Evolutionary conservation across 805 yeast genomes (phyloP), one percentile per base, ranked within the genome.

Genomic region (Candida pseudofarinosa): DNA sequence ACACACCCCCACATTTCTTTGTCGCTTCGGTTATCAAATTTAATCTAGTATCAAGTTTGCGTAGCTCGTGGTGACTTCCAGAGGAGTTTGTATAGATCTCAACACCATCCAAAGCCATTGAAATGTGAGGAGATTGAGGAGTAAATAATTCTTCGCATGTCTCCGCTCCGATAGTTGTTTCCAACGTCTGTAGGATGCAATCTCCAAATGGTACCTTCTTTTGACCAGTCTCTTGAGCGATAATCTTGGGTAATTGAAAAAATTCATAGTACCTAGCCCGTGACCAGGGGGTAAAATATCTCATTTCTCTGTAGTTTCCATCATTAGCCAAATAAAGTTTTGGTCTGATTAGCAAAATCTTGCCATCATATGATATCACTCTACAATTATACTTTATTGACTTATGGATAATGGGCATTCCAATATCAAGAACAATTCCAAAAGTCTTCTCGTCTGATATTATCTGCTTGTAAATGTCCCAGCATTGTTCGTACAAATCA

Each of bases 71-170:
- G 59, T 93, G 99, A n/a, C 96, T 85, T 1, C 99, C 99, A 4
- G 95, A 83, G 0, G 97, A 88, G 60, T 93, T 93, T 35, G 97
- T 89, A 58, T 93, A 76, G 55, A 93, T 90, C 63, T 93, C 99
- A n/a, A 91, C 96, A 35, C 99, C 99, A 62, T 89, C 97, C 28
- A 93, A 69, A 0, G 96, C 79, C 88, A 91, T 82, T 15, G 80
- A 80, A 43, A 93, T 86, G 62, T 91, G 97, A 3, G 99, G 99
- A 3, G 96, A 82, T 50, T 88, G 84, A 1, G 99, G 99, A 0
- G 99, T 93, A 63, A 93, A 93, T 44, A 93, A 71, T 63, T 93
- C 99, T 62, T 93, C 99, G 63, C 99, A 93, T 0, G 99, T 95
- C 64, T 93, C 99, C 36, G 91, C 88, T n/a, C 99, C 99, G 43